Base-by-base conservation (phyloP, 2,329 filamentous ascomycete species). In the Penicillium sp. region DNA sequence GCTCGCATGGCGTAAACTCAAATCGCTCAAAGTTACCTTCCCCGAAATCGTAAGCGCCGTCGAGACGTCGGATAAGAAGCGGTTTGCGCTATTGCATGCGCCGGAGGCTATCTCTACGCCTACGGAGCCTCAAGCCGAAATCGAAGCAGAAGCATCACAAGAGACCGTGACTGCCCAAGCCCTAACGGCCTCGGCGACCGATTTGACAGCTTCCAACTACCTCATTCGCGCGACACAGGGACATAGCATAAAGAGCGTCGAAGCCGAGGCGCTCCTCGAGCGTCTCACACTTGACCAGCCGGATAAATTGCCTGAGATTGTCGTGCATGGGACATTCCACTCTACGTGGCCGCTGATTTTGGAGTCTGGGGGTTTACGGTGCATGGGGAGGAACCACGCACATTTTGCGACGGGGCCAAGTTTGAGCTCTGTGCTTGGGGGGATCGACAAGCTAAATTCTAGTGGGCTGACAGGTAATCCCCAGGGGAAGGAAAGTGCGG, bases 201-300 rank as follows among this genome's bases (percentile, higher is more conserved):
- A 90, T 58, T 83, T 91, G 0, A 81, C 90, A 54, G 84, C 91
- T 0, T 76, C 83, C 0, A 84, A 90, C 75, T 97, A 89, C 81
- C 84, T 96, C 35, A 97, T 99, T 79, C 92, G 95, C 71, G 95
- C 95, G 30, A 97, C 96, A 73, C 95, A 98, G 80, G 95, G 95
- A 58, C 95, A 98, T 81, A 92, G 88, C 70, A 91, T 99, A 73
- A 87, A 88, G 71, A 80, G 88, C 7, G 69, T 89, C 41, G 89
- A 91, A 30, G 87, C 87, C n/a, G 86, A 89, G 51, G 85, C 85
- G 0, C 84, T 96, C 2, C 85, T 97, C 3, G 84, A 83, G 21
- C 88, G 89, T 7, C 82, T 97, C 61, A 88, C 87, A 1, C 73
- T 86, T 0, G 84, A 84, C 11, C 69, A 71, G 50, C 66, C 55